A percentile compares a stretch with the other conserved stretches of the same genome.
These are phyloP conservation scores for Acacia melanoxylon DNA, from an alignment of 306 rosid species.

Conservation along the genomic window DNA sequence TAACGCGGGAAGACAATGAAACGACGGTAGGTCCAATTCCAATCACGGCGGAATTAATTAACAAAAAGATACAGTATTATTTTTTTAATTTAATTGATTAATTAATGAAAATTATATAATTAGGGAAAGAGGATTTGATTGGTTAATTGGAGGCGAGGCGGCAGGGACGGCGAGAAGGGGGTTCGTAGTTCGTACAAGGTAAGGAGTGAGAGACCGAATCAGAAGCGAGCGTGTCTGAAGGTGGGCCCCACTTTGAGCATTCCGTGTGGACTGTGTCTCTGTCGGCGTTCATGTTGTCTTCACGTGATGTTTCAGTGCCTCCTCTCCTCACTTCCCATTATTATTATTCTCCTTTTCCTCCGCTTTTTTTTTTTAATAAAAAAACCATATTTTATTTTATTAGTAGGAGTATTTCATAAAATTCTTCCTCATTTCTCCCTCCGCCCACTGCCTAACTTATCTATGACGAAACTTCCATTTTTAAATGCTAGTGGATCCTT, in stretches of 20 bases:
- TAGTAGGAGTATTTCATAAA: background rate
- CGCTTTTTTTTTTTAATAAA: too few relatives aligned
- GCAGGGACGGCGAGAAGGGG: conserved; percentile 60
- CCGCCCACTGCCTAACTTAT: background rate
- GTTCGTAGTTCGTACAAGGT: conserved; percentile 22
- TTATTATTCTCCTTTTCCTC: background rate
- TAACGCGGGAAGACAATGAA: background rate
- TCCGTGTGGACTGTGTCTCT: conserved; percentile 59
- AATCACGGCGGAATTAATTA: background rate
- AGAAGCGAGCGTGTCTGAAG: conserved; percentile 35
- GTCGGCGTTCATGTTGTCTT: conserved; percentile 69
- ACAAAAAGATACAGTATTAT: too few relatives aligned
- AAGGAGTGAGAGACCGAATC: conserved; percentile 33
- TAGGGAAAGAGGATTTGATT: background rate
- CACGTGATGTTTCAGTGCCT: conserved; percentile 64
- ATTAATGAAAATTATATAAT: too few relatives aligned
- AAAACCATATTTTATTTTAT: background rate
- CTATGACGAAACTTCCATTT: background rate
- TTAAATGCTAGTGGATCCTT: background rate
- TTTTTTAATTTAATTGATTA: too few relatives aligned
- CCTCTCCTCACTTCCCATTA: background rate
- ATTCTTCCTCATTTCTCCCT: background rate
- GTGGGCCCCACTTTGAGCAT: conserved; percentile 35
- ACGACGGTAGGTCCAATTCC: conserved; percentile 28
- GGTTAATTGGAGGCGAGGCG: conserved; percentile 23